Percentiles rank a stretch among this genome's conserved stretches.
Evolutionary conservation across 2,329 filamentous ascomycete genomes (phyloP).

Genomic region (Mollisiaceae sp.): DNA sequence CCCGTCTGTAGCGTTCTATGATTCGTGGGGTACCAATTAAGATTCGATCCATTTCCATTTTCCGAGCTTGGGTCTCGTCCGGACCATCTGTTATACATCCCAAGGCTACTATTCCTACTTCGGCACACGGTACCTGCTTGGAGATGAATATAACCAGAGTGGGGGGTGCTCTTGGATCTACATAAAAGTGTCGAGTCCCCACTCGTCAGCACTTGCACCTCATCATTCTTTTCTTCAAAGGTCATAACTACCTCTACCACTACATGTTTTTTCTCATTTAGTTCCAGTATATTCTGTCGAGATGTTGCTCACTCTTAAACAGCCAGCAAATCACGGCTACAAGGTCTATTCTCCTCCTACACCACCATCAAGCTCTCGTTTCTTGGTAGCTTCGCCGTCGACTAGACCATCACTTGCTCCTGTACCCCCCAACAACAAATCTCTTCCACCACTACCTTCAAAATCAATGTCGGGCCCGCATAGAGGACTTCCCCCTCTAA

Average conservation of each 20-base stretch:
- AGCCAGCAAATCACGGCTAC: slow-evolving; percentile 52
- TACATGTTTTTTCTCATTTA: slow-evolving; percentile 40
- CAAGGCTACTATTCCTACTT: slow-evolving; percentile 30
- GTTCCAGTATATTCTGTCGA: slow-evolving; percentile 40
- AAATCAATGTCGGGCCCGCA: slow-evolving; percentile 72
- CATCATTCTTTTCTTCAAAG: slow-evolving; percentile 34
- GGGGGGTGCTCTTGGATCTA: slow-evolving; percentile 35
- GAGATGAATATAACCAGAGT: slow-evolving; percentile 36
- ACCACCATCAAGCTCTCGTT: slow-evolving; percentile 47
- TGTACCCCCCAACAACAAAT: slow-evolving; percentile 37
- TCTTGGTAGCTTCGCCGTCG: slow-evolving; percentile 46
- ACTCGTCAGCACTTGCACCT: slow-evolving; percentile 33
- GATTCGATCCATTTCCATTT: slow-evolving; percentile 32
- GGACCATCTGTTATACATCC: slow-evolving; percentile 31
- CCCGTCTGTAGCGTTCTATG: slow-evolving; percentile 35
- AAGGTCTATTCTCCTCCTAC: slow-evolving; percentile 55
- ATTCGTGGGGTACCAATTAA: slow-evolving; percentile 36
- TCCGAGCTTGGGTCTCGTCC: slow-evolving; percentile 33
- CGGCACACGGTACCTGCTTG: slow-evolving; percentile 39
- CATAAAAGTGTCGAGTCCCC: slow-evolving; percentile 39
- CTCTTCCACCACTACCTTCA: slow-evolving; percentile 42
- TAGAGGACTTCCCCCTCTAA: slow-evolving; percentile 71
- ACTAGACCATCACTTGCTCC: slow-evolving; percentile 42
- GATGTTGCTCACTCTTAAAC: slow-evolving; percentile 59
- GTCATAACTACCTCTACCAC: slow-evolving; percentile 34